These are phyloP conservation scores for Apiotrichum gamsii DNA, from an alignment of 1,284 basidiomycete species.

Conservation along the genomic window DNA sequence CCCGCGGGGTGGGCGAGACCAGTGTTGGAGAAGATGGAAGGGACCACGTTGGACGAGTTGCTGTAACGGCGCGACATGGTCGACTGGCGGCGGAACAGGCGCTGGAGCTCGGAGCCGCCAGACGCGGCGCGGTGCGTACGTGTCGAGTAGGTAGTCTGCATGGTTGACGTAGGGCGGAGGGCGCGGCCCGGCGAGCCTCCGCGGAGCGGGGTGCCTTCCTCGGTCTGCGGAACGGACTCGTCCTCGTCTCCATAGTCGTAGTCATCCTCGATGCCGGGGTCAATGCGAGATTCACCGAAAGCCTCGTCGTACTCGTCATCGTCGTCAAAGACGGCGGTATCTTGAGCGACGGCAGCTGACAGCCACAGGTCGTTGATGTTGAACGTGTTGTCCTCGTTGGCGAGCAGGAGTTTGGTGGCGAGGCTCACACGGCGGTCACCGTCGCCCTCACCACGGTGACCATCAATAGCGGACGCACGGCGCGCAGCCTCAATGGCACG, in stretches of 20 bases:
- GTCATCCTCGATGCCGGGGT: constrained; percentile 17
- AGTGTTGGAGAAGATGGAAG: constrained; percentile 46
- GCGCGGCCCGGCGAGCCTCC: constrained; percentile 11
- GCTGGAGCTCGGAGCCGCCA: constrained; percentile 7
- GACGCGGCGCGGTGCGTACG: constrained; percentile 1
- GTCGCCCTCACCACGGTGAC: constrained; percentile 20
- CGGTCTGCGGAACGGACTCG: constrained; percentile 14
- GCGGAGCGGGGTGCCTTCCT: not conserved
- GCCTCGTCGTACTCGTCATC: constrained; percentile 40
- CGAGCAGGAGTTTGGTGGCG: constrained; percentile 77
- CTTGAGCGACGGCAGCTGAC: constrained; percentile 47
- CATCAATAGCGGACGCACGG: constrained; percentile 33
- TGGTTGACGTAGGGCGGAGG: constrained; percentile 3
- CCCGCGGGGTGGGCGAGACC: constrained; percentile 34
- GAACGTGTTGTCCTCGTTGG: constrained; percentile 49
- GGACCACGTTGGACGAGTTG: constrained; percentile 38
- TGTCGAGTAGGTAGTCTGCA: constrained; percentile 1
- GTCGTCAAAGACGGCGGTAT: constrained; percentile 48
- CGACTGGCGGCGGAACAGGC: constrained; percentile 20
- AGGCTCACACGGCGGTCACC: constrained; percentile 50
- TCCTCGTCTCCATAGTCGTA: constrained; percentile 9
- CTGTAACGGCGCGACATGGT: constrained; percentile 34
- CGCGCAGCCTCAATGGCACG: constrained; percentile 45
- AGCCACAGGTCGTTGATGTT: constrained; percentile 50
- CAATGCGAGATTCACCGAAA: constrained; percentile 15